Conservation (phyloP, 106 monocot species). For the Dactylorhiza incarnata region DNA sequence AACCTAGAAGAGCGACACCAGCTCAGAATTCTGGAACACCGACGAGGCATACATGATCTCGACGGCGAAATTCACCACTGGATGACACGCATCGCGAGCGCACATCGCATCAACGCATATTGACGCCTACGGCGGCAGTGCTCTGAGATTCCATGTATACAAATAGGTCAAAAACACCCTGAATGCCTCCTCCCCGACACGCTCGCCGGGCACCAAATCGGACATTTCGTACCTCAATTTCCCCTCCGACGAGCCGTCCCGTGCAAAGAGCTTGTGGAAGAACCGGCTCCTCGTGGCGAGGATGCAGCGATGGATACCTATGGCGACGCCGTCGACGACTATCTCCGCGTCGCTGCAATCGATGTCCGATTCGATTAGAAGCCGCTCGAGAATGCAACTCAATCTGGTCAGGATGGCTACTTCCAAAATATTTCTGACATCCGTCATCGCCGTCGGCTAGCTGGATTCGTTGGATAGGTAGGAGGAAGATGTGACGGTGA, state of each 20-base stretch:
- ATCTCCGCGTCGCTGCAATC: conserved; percentile 86
- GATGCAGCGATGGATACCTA: conserved; percentile 87
- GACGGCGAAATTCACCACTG: conserved; percentile 62
- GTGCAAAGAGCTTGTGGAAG: conserved; percentile 40
- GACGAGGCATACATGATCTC: conserved; percentile 80
- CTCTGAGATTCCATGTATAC: conserved; percentile 75
- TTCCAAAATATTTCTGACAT: conserved; percentile 32
- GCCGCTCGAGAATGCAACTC: conserved; percentile 65
- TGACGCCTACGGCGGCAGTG: conserved; percentile 40
- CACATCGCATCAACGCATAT: conserved; percentile 62
- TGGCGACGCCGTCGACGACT: conserved; percentile 37
- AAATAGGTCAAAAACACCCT: conserved; percentile 61
- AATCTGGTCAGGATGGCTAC: conserved; percentile 49
- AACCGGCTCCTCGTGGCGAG: conserved; percentile 61
- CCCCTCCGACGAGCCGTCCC: conserved; percentile 7
- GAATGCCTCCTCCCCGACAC: conserved; percentile 77
- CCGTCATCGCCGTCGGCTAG: conserved; percentile 2
- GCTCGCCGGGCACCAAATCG: conserved; percentile 41
- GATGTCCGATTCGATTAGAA: conserved; percentile 53
- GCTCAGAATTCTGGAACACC: conserved; percentile 67
- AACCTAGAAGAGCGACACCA: conserved; percentile 81
- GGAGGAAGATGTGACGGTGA: conserved; percentile 57
- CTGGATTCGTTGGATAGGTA: conserved; percentile 49
- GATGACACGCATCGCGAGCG: conserved; percentile 76
- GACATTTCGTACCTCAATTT: conserved; percentile 46